Conservation (phyloP, 345 rosid species). For the Acer campestre region DNA sequence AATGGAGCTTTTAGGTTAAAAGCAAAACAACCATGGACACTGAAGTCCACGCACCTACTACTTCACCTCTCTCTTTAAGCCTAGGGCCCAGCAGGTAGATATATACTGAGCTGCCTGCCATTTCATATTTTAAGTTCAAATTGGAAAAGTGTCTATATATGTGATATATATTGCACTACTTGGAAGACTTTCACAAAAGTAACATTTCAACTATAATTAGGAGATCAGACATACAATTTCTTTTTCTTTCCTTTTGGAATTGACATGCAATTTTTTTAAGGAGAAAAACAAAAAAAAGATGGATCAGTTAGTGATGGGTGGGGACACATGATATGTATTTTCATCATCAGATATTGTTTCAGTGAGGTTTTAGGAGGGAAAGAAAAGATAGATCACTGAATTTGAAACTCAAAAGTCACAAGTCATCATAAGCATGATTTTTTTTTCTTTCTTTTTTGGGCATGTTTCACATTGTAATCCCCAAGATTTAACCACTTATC, state of each 20-base stretch:
- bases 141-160: conserved; percentile 19
- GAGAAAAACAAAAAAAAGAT: neutral
- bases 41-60: conserved; percentile 60
- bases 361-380: conserved; percentile 17
- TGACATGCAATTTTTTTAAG: conserved; percentile 19
- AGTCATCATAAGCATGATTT: no score
- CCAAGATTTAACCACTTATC: neutral
- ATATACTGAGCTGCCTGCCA: neutral
- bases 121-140: conserved; percentile 20
- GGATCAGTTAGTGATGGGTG: neutral
- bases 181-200: conserved; percentile 20
- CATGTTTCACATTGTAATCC: neutral
- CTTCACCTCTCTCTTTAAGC: conserved; percentile 15
- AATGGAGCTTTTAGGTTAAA: conserved; percentile 54
- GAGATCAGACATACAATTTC: conserved; percentile 16
- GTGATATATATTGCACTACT: neutral
- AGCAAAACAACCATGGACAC: conserved; percentile 38
- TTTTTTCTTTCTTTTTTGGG: no score
- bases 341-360: neutral
- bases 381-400: conserved; percentile 2
- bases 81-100: neutral
- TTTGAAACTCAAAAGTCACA: conserved; percentile 2
- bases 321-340: neutral
- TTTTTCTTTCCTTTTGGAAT: conserved; percentile 12
- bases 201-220: conserved; percentile 1